Conservation (phyloP, 2,329 filamentous ascomycete genomes). For the Myriosclerotinia curreyana region DNA sequence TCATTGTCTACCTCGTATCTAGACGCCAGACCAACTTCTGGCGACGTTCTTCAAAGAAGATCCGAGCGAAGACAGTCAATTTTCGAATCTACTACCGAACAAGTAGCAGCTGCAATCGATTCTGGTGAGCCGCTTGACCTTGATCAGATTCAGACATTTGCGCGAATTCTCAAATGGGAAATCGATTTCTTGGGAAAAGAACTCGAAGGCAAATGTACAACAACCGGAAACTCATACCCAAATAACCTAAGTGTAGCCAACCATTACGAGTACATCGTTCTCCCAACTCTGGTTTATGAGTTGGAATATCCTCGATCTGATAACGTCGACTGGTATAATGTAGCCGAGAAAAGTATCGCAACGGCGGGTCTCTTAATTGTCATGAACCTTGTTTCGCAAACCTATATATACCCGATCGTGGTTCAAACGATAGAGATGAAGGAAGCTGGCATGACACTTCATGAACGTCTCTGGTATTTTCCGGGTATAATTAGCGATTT, state of each 20-base stretch:
- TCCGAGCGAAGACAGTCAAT: conserved; percentile 38
- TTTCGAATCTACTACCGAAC: conserved; percentile 51
- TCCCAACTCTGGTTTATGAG: conserved; percentile 78
- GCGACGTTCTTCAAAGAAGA: conserved; percentile 44
- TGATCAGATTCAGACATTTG: conserved; percentile 62
- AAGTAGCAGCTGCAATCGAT: conserved; percentile 60
- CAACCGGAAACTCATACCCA: conserved; percentile 56
- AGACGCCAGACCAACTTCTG: conserved; percentile 43
- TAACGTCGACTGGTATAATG: conserved; percentile 69
- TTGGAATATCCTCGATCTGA: conserved; percentile 72
- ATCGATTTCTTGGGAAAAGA: conserved; percentile 60
- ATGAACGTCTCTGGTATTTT: conserved; percentile 62
- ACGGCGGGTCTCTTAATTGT: conserved; percentile 71
- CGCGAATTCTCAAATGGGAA: conserved; percentile 59
- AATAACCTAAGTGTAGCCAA: conserved; percentile 63
- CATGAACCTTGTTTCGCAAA: conserved; percentile 76
- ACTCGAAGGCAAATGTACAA: conserved; percentile 57
- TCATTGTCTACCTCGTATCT: conserved; percentile 49
- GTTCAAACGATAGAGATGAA: conserved; percentile 65
- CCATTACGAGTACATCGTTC: conserved; percentile 68
- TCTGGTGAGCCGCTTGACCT: conserved; percentile 57
- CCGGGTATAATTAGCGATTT: conserved; percentile 74
- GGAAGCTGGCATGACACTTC: conserved; percentile 59
- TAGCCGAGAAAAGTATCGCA: conserved; percentile 67
- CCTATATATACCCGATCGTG: conserved; percentile 74